Conservation (phyloP, 352 stramenopile species). For the Pythium rhizo-oryzae region DNA sequence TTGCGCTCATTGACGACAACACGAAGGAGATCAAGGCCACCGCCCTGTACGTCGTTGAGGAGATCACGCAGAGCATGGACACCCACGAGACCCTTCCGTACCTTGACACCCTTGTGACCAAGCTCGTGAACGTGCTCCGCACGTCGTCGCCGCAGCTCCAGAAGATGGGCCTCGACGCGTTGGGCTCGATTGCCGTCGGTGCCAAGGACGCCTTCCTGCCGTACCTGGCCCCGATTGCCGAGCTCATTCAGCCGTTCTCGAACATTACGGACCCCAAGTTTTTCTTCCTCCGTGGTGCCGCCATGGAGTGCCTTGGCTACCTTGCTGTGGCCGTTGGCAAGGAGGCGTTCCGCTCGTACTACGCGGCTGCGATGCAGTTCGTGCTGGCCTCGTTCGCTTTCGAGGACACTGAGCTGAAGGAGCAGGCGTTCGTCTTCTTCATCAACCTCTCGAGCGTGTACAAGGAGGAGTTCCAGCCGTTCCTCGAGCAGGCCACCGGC, state of each 20-base stretch:
- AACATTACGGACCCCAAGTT: constrained; percentile 92
- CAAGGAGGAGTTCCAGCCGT: constrained; percentile 96
- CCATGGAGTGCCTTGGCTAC: constrained; percentile 98
- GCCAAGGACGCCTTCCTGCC: constrained; percentile 97
- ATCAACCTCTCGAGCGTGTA: constrained; percentile 98
- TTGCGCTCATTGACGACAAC: constrained; percentile 94
- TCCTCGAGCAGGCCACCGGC: constrained; percentile 81
- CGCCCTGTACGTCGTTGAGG: constrained; percentile 98
- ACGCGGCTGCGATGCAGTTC: constrained; percentile 94
- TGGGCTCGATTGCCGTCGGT: constrained; percentile 96
- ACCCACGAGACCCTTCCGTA: constrained; percentile 94
- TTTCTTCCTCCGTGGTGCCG: constrained; percentile 94
- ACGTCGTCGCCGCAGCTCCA: constrained; percentile 92
- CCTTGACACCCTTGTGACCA: constrained; percentile 95
- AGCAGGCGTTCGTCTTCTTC: constrained; percentile 98
- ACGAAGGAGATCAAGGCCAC: constrained; percentile 95
- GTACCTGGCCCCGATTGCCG: constrained; percentile 91
- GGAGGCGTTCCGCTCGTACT: constrained; percentile 96
- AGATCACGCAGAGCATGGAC: constrained; percentile 98
- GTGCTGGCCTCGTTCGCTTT: constrained; percentile 93
- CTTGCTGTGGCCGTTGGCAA: constrained; percentile 96
- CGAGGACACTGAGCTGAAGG: constrained; percentile 96
- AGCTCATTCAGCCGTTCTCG: constrained; percentile 91
- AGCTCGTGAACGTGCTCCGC: constrained; percentile 94
- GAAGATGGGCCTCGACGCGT: constrained; percentile 97